Evolutionary conservation across 2,329 filamentous ascomycete species (phyloP).

Genomic region (Phaeosphaeria sp.): DNA sequence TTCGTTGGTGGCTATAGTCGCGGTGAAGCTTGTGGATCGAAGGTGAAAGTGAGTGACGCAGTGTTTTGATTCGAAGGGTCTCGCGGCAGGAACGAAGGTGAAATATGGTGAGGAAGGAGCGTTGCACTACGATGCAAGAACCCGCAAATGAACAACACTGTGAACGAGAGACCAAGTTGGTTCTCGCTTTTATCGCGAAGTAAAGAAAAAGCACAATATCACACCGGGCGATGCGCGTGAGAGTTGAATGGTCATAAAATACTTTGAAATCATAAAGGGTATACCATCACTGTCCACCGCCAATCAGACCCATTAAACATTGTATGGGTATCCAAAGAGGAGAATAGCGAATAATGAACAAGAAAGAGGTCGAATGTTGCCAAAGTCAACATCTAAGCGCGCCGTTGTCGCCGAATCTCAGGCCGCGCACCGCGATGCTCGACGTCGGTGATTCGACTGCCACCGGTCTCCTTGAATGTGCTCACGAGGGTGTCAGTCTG

Average conservation of each 20-base stretch:
- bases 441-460: conserved; percentile 64
- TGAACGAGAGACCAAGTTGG: not conserved
- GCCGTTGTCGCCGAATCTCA: conserved; percentile 14
- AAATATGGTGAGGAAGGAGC: not conserved
- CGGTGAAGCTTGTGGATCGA: not conserved
- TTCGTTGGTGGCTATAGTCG: not conserved
- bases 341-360: conserved; percentile 4
- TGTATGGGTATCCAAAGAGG: conserved; percentile 15
- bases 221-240: not conserved
- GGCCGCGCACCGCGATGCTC: conserved; percentile 21
- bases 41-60: not conserved
- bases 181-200: not conserved
- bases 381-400: conserved; percentile 2
- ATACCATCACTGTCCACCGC: conserved; percentile 16
- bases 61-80: not conserved
- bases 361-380: not conserved
- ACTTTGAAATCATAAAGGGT: conserved; percentile 17
- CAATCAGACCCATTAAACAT: conserved; percentile 6
- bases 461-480: conserved; percentile 76
- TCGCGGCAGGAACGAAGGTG: not conserved
- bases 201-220: not conserved
- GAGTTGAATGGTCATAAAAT: conserved; percentile 4
- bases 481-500: conserved; percentile 69
- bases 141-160: not conserved
- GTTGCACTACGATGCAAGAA: not conserved